Evolutionary conservation across 345 rosid species (phyloP), one percentile per base, ranked within the genome.

Genomic region (Laguncularia racemosa): DNA sequence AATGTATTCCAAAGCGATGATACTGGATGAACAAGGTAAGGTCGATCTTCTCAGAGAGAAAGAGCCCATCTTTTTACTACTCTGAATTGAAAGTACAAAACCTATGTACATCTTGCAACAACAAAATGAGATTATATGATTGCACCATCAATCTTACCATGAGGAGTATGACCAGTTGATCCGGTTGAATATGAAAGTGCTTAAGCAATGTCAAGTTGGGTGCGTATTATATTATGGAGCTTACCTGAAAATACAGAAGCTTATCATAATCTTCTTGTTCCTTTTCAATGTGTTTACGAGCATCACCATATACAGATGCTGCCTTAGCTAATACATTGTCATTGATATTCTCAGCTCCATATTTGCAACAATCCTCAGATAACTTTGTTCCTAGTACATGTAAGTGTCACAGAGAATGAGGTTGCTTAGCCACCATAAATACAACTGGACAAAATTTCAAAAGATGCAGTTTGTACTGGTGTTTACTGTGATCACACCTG

Each of bases 221-320:
- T 46, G 18, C 44, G 3, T 45, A 28, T 19, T 40, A 14, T 50
- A 16, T 10, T 6, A 50, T 21, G 52, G 61, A 48, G 48, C 51
- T 45, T 53, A 92, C 96, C 95, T 92, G 96, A 67, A 89, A 78
- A 69, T 86, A 74, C 62, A 89, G 65, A 49, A 80, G 70, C 60
- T 73, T 75, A 70, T 80, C 84, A 52, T 76, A 84, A 49, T 92
- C 98, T 67, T 89, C 98, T 59, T 83, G 89, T 73, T 92, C 98
- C 73, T 86, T 86, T 68, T 83, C 96, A 19, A 83, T 84, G 63
- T 92, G 96, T 69, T 86, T 86, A 48, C 78, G 70, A 72, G 95
- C 88, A 81, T 86, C 98, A 48, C 98, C 95, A 49, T 89, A 92
- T 66, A 89, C 77, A 50, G 93, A 95, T 21, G 95, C 96, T 71